Evolutionary conservation across 371 early-diverging fungal species (phyloP).

Genomic region (Mortierella sp.): DNA sequence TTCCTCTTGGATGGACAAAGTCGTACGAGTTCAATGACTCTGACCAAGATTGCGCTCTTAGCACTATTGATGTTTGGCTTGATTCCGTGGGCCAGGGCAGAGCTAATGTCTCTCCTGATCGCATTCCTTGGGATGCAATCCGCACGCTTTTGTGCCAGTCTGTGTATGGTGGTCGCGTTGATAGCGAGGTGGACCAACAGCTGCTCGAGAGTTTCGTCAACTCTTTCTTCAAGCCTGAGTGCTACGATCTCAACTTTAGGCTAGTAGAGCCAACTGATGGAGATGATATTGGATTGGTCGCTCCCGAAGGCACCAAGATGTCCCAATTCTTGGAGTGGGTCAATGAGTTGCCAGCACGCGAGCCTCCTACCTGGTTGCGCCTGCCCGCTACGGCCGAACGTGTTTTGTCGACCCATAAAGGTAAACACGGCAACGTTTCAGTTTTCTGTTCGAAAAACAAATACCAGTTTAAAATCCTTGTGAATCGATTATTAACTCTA

Average conservation of each 20-base stretch:
- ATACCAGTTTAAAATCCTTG: neutral
- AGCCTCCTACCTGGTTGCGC: constrained; percentile 98
- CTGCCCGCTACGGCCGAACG: constrained; percentile 95
- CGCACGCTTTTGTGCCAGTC: constrained; percentile 87
- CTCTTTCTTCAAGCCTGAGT: constrained; percentile 82
- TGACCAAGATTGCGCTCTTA: constrained; percentile 92
- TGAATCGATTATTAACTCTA: neutral
- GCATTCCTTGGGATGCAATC: constrained; percentile 97
- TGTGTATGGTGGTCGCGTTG: constrained; percentile 97
- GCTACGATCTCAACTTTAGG: constrained; percentile 86
- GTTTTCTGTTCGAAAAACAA: neutral
- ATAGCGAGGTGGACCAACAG: constrained; percentile 91
- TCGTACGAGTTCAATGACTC: constrained; percentile 98
- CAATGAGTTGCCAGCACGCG: constrained; percentile 86
- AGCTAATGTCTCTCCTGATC: constrained; percentile 92
- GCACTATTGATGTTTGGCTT: constrained; percentile 93
- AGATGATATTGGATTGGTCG: constrained; percentile 63
- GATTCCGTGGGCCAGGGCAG: constrained; percentile 84
- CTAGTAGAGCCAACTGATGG: constrained; percentile 74
- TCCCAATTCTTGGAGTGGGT: constrained; percentile 94
- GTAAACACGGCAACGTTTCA: constrained; percentile 27
- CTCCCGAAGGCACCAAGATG: constrained; percentile 92
- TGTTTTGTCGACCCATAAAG: constrained; percentile 84
- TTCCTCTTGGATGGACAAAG: constrained; percentile 98
- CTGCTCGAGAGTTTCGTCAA: constrained; percentile 92